A percentile compares a stretch with the other conserved stretches of the same genome.
These are phyloP conservation scores for Colletotrichum higginsianum DNA, from an alignment of 2,329 filamentous ascomycete genomes.

Conservation along the genomic window DNA sequence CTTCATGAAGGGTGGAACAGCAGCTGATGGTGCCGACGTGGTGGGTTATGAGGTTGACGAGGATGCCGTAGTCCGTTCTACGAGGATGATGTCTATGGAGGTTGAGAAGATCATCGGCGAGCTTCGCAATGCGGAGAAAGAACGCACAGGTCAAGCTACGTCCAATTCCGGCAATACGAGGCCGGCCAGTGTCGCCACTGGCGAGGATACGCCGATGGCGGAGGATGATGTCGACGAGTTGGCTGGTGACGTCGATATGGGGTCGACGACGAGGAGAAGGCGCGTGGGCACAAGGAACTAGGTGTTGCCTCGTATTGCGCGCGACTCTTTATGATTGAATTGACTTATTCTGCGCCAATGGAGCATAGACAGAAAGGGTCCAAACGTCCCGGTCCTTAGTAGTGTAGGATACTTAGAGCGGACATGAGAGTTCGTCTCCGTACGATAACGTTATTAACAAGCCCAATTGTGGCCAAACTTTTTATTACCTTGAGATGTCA, in stretches of 20 bases:
- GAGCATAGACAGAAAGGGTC: neutral
- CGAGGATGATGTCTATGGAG: slow-evolving; percentile 89
- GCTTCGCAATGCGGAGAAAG: slow-evolving; percentile 81
- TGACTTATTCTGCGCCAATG: neutral
- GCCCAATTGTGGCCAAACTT: slow-evolving; percentile 6
- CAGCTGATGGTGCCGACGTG: slow-evolving; percentile 59
- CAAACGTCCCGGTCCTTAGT: neutral
- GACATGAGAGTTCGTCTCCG: slow-evolving; percentile 5
- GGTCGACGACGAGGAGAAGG: slow-evolving; percentile 53
- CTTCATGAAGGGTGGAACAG: slow-evolving; percentile 63
- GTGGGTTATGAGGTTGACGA: slow-evolving; percentile 80
- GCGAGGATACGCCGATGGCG: slow-evolving; percentile 59
- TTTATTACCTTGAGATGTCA: neutral
- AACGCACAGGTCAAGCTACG: slow-evolving; percentile 58
- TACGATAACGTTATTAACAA: slow-evolving; percentile 28
- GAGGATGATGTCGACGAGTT: slow-evolving; percentile 65
- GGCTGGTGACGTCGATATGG: slow-evolving; percentile 57
- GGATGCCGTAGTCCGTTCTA: slow-evolving; percentile 89
- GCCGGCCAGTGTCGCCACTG: slow-evolving; percentile 55
- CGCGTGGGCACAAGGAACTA: slow-evolving; percentile 55
- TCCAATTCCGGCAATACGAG: slow-evolving; percentile 48
- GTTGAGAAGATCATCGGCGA: slow-evolving; percentile 84
- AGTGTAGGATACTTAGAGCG: slow-evolving; percentile 27
- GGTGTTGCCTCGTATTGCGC: slow-evolving; percentile 39
- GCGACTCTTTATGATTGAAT: slow-evolving; percentile 1